Conservation (phyloP, 805 yeast species). For the Ogataea henricii region DNA sequence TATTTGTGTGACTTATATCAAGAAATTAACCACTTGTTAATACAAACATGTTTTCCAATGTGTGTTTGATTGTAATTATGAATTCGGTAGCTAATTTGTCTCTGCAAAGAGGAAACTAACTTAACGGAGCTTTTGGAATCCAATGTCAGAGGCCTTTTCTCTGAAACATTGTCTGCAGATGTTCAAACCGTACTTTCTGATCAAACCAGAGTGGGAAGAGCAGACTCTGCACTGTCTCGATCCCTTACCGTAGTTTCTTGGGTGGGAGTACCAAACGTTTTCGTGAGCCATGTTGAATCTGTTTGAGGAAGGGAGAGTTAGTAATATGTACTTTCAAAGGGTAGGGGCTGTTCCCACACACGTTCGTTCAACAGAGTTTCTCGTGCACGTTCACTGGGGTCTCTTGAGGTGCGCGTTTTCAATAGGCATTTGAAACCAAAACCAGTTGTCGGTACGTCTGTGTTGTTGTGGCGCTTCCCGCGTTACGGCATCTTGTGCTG, state of each 20-base stretch:
- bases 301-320: conserved; percentile 19
- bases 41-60: conserved; percentile 1
- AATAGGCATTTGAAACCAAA: too few species aligned
- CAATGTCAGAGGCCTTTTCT: conserved; percentile 98
- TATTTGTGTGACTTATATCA: conserved; percentile 8
- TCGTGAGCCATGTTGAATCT: conserved; percentile 94
- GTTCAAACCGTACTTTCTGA: conserved; percentile 99
- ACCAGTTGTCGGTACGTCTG: too few species aligned
- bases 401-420: too few species aligned
- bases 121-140: conserved; percentile 99
- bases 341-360: not conserved
- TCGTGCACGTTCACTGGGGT: too few species aligned
- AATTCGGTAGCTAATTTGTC: conserved; percentile 1
- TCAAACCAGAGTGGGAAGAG: conserved; percentile 97
- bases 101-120: conserved; percentile 11
- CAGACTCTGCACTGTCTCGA: conserved; percentile 99
- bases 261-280: conserved; percentile 99
- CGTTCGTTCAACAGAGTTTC: not conserved
- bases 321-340: conserved; percentile 12
- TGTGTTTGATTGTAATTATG: conserved; percentile 9
- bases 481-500: not conserved
- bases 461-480: not conserved
- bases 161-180: conserved; percentile 99
- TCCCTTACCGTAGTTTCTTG: conserved; percentile 99
- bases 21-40: conserved; percentile 5